Conservation (phyloP, 1,284 basidiomycete species). For the Rhodofomes roseus region DNA sequence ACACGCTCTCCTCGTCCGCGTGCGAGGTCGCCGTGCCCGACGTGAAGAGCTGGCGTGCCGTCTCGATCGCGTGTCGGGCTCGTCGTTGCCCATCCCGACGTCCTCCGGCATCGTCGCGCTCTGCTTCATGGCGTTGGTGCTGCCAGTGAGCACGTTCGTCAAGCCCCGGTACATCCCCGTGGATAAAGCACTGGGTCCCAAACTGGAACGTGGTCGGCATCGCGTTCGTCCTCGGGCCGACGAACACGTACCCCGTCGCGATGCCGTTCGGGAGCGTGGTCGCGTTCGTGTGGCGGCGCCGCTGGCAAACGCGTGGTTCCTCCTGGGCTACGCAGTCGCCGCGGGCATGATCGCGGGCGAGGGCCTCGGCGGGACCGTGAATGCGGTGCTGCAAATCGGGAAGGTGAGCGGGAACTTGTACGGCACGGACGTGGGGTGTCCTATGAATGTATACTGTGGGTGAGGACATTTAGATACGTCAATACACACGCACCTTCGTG, state of each 20-base stretch:
- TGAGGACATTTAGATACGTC: too few species aligned
- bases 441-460: constrained; percentile 15
- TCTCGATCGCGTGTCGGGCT: constrained; percentile 53
- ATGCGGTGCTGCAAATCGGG: constrained; percentile 20
- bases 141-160: constrained; percentile 13
- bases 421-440: constrained; percentile 18
- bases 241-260: constrained; percentile 22
- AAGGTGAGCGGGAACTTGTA: constrained; percentile 17
- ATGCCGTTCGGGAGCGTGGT: constrained; percentile 19
- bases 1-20: constrained; percentile 19
- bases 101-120: constrained; percentile 63
- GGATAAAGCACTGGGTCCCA: constrained; percentile 15
- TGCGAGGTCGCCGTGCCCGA: constrained; percentile 42
- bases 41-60: constrained; percentile 62
- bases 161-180: constrained; percentile 15
- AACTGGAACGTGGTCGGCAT: constrained; percentile 22
- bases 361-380: constrained; percentile 19
- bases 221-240: constrained; percentile 21
- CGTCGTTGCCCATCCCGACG: constrained; percentile 46
- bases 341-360: constrained; percentile 24
- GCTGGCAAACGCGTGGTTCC: constrained; percentile 11
- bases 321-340: constrained; percentile 20
- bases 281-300: constrained; percentile 14
- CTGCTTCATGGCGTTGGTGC: constrained; percentile 34
- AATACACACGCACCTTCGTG: too few species aligned